These are phyloP conservation scores for Mycena sp. DNA, from an alignment of 1,284 basidiomycete genomes.

Conservation along the genomic window DNA sequence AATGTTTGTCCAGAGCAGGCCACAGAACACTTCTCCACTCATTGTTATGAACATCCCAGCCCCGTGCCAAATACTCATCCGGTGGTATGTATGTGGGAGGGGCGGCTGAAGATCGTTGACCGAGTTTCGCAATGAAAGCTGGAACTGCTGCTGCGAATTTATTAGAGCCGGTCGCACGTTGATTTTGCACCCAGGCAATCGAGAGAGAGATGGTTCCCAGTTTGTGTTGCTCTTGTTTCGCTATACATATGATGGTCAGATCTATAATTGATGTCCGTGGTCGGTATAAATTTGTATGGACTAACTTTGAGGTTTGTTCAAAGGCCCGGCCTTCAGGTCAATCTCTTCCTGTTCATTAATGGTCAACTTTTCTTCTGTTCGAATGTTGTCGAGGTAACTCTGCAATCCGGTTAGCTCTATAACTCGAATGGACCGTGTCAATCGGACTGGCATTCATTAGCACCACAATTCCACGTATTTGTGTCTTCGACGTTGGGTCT, in stretches of 20 bases:
- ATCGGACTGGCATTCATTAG: neutral
- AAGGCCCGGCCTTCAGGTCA: neutral
- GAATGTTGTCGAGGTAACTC: constrained; percentile 1
- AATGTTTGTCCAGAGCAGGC: constrained; percentile 1
- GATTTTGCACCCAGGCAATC: neutral
- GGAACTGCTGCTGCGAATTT: neutral
- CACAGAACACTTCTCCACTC: constrained; percentile 5
- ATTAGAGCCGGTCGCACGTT: neutral
- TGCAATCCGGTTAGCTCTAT: neutral
- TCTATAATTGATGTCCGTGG: too few species aligned
- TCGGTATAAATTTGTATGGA: neutral
- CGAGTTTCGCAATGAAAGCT: neutral
- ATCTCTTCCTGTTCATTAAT: neutral
- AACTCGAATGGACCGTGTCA: neutral
- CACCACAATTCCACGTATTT: constrained; percentile 1
- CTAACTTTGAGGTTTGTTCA: neutral
- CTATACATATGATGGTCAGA: neutral
- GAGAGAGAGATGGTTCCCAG: constrained; percentile 3
- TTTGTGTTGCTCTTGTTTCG: neutral
- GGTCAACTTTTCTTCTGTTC: neutral
- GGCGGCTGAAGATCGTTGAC: neutral
- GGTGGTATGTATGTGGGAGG: neutral
- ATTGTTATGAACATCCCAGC: neutral
- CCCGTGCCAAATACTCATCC: neutral
- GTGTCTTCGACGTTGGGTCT: neutral